Evolutionary conservation across 1,139 yeast species (phyloP), one percentile per base, ranked within the genome.

Genomic region (Pichia sp.): DNA sequence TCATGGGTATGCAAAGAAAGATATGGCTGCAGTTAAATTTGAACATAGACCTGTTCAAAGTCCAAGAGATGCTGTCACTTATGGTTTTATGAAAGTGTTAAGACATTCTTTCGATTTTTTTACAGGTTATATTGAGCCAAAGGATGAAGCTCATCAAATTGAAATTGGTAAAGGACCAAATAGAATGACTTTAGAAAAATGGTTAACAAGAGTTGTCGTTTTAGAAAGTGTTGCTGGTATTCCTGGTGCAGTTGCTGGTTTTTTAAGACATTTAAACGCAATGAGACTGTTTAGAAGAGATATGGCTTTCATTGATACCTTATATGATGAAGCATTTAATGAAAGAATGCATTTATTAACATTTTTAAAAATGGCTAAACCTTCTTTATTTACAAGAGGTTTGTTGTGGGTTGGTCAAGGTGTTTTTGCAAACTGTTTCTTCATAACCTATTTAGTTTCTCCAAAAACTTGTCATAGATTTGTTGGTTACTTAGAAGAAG

Each of bases 401-500:
- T 73, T 83, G 68, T 74, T 85, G 11, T 79, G 79, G 58, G 69
- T 78, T 46, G 90, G 87, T 2, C 93, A 85, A 63, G 91, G 91
- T 13, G 79, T 84, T 3, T 85, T 85, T 65, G 77, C 82, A 67
- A 84, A 84, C 66, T 52, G 76, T 29, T 85, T 85, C 72, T 84
- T 85, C 67, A 66, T 83, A 50, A 70, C 76, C 44, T 85, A 85
- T 67, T 68, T 85, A 52, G 58, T 78, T 42, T 74, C 77, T 55
- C 91, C 93, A 16, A 74, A 75, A 49, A 76, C 81, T 53, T 84
- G 91, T 60, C 93, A 85, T 62, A 70, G 93, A 55, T 84, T 85
- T 65, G 93, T 85, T 45, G 93, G 93, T 2, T 84, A 85, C 65
- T 72, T 85, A 46, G 93, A 85, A 65, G 93, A 85, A 64, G 91